Conservation (phyloP, 176 grass and related monocot species). For the Triticum urartu region DNA sequence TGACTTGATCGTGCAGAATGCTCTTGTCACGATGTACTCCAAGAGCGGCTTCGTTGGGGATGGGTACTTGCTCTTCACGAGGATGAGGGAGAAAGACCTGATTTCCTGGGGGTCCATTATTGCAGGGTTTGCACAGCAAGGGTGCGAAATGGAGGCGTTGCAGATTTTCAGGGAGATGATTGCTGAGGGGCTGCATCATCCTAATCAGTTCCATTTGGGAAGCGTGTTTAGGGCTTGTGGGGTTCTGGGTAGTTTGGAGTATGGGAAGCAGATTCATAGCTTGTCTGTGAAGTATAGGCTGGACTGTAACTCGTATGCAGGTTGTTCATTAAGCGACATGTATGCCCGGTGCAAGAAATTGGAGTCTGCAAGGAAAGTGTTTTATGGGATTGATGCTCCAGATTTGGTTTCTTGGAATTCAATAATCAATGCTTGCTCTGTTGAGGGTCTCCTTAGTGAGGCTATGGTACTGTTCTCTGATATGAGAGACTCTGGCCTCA, state of each 20-base stretch:
- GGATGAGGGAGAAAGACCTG: constrained; percentile 58
- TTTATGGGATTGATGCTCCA: constrained; percentile 47
- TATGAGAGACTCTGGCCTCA: constrained; percentile 61
- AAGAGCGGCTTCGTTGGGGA: constrained; percentile 39
- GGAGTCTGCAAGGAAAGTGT: constrained; percentile 50
- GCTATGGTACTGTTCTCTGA: constrained; percentile 51
- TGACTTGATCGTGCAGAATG: constrained; percentile 58
- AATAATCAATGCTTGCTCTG: constrained; percentile 64
- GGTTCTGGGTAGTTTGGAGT: constrained; percentile 27
- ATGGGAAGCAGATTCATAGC: constrained; percentile 62
- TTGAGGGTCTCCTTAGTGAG: constrained; percentile 57
- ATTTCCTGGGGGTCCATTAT: constrained; percentile 85
- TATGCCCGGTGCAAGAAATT: constrained; percentile 56
- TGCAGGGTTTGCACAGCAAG: constrained; percentile 35
- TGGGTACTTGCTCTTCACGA: constrained; percentile 42
- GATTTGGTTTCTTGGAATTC: constrained; percentile 84
- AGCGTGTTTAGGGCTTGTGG: constrained; percentile 57
- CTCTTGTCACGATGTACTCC: constrained; percentile 72
- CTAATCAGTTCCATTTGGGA: constrained; percentile 80
- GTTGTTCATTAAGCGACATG: constrained; percentile 53
- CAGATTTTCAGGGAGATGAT: constrained; percentile 64
- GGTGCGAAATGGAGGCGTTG: constrained; percentile 38
- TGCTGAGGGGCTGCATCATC: constrained; percentile 32
- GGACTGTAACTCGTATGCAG: constrained; percentile 35
- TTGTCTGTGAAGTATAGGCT: constrained; percentile 62